These are phyloP conservation scores for Clarireedia paspali DNA, from an alignment of 2,329 filamentous ascomycete species.

Conservation along the genomic window DNA sequence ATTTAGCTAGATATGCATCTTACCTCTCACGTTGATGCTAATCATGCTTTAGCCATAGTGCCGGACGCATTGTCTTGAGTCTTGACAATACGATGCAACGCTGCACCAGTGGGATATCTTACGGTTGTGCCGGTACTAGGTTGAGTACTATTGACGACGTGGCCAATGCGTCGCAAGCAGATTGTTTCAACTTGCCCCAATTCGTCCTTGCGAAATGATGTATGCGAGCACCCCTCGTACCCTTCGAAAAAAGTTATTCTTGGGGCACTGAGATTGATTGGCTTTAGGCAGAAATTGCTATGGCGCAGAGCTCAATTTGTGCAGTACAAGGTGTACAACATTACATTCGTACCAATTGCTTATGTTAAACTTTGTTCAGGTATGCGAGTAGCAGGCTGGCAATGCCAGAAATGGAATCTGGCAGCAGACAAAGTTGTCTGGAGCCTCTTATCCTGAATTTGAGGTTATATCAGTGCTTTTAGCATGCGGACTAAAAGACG, in stretches of 20 bases:
- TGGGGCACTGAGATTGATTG: background rate
- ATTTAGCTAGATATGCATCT: no score
- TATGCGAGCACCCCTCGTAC: no score
- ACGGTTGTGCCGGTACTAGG: background rate
- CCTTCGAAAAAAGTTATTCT: background rate
- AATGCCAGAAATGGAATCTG: background rate
- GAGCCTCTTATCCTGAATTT: background rate
- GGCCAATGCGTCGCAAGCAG: constrained; percentile 3
- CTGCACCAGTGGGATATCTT: background rate
- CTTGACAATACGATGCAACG: background rate
- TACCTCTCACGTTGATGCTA: no score
- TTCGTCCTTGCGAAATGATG: background rate
- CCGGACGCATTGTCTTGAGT: background rate
- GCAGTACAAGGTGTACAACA: background rate
- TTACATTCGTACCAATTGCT: background rate
- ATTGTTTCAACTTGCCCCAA: background rate
- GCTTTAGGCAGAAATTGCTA: constrained; percentile 4
- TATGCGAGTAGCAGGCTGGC: background rate
- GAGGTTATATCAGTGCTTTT: background rate
- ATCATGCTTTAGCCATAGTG: no score
- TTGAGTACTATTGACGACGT: constrained; percentile 1
- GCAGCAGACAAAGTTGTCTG: constrained; percentile 6
- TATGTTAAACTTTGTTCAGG: background rate
- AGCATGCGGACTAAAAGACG: constrained; percentile 3
- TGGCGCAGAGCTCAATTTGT: background rate